Base-by-base conservation (phyloP, 768 basidiomycete species). In the Hemileccinum impolitum region DNA sequence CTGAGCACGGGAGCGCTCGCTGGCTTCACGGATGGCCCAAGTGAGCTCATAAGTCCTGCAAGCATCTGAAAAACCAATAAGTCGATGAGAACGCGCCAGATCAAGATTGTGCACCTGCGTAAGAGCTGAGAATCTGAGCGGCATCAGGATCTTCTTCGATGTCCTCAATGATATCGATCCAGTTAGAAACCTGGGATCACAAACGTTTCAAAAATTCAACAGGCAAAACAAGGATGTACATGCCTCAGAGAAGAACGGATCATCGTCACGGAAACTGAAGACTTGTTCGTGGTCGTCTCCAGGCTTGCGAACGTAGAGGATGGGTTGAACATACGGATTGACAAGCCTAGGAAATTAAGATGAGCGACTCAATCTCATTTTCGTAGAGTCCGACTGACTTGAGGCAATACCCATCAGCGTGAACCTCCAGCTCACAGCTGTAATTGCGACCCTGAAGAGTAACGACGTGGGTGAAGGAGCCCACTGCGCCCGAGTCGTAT, bases 401-500 rank as follows among this genome's bases (percentile, higher is more conserved):
- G 53, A 91, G 75, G 59, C 74, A 82, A 72, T 92, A 96, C 8
- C 95, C 95, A 65, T 98, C 95, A 37, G 91, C 91, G 70, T 86
- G 91, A 36, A 95, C 84, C 65, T 95, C 94, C 36, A 97, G 75
- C 72, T 95, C 94, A 65, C 93, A 96, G 61, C 90, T 90, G 70
- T 97, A 98, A 64, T 94, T 82, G 56, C 75, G 82, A 43, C 94
- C 95, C 65, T 99, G 95, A 35, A 99, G 82, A 19, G 90, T 88
- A 47, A 89, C 88, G 37, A 90, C 77, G 61, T 99, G 95, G 3
- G 82, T 90, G 69, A 99, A 87, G 50, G 81, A 87, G 19, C 96
- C 95, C 28, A 97, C 89, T 31, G 94, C 95, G 12, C 95, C 95
- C 48, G 80, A 91, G 53, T 89, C 85, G 65, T 98, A 99, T 75